These are phyloP conservation scores for Lodderomyces parapsilosis DNA, from an alignment of 1,139 yeast species.

Conservation along the genomic window DNA sequence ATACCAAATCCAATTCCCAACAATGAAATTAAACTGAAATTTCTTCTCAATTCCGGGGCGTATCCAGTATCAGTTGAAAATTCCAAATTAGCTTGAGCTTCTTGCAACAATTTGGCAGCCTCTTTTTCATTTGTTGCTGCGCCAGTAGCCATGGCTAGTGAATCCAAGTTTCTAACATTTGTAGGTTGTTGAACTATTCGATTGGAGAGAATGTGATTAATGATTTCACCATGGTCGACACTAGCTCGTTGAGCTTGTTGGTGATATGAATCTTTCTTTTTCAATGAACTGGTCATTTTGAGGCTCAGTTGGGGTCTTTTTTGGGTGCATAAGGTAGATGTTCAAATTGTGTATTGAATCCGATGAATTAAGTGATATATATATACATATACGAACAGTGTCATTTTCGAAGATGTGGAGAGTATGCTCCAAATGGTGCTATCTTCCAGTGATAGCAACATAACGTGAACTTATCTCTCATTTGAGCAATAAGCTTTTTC, in stretches of 20 bases:
- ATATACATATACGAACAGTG: too few relatives aligned
- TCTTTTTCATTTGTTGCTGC: slow-evolving; percentile 14
- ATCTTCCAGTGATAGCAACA: too few relatives aligned
- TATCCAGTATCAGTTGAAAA: slow-evolving; percentile 36
- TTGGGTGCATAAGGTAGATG: too few relatives aligned
- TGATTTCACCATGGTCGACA: slow-evolving; percentile 20
- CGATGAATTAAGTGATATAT: too few relatives aligned
- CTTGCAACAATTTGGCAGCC: slow-evolving; percentile 22
- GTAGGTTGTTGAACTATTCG: slow-evolving; percentile 7
- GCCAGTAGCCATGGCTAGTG: slow-evolving; percentile 5
- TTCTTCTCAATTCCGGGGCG: slow-evolving; percentile 42
- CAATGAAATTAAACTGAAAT: slow-evolving; percentile 51
- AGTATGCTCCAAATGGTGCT: too few relatives aligned
- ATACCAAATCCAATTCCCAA: slow-evolving; percentile 55
- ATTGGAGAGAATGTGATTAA: slow-evolving; percentile 17
- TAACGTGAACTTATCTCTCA: too few relatives aligned
- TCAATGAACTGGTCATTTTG: slow-evolving; percentile 7
- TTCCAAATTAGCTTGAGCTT: slow-evolving; percentile 32
- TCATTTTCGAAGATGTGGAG: too few relatives aligned
- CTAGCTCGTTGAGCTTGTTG: slow-evolving; percentile 17
- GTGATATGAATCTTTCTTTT: slow-evolving; percentile 6
- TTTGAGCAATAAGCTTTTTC: too few relatives aligned
- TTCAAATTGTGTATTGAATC: too few relatives aligned
- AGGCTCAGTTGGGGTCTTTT: too few relatives aligned
- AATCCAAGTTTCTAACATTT: slow-evolving; percentile 13